A percentile compares a stretch with the other conserved stretches of the same genome.
Evolutionary conservation across 2,329 filamentous ascomycete species (phyloP).

Genomic region (Ilyonectria robusta): DNA sequence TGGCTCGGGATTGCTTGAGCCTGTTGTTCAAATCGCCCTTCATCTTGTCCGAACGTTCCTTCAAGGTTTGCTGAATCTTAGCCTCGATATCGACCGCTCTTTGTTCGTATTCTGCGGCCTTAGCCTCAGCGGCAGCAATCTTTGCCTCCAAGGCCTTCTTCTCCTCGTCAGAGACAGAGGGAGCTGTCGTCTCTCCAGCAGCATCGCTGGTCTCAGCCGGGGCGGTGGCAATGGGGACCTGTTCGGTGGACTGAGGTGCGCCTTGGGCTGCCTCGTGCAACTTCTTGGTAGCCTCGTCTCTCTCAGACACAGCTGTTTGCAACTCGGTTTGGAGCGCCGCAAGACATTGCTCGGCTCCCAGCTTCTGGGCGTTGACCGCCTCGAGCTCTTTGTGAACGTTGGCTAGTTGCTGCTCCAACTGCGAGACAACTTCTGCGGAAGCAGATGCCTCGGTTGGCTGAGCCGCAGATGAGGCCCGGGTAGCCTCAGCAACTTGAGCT

Average conservation of each 20-base stretch:
- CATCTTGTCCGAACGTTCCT: slow-evolving; percentile 78
- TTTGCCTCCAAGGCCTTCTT: slow-evolving; percentile 74
- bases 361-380: slow-evolving; percentile 76
- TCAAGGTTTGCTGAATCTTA: slow-evolving; percentile 71
- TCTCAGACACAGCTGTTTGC: slow-evolving; percentile 71
- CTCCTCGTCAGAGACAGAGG: slow-evolving; percentile 67
- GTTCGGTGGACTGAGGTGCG: slow-evolving; percentile 50
- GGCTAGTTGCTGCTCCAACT: slow-evolving; percentile 65
- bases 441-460: slow-evolving; percentile 54
- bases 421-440: slow-evolving; percentile 62
- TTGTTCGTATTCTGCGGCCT: slow-evolving; percentile 74
- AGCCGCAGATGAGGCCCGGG: slow-evolving; percentile 56
- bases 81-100: slow-evolving; percentile 77
- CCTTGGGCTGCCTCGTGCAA: slow-evolving; percentile 56
- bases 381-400: slow-evolving; percentile 74
- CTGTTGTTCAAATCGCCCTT: slow-evolving; percentile 78
- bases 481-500: slow-evolving; percentile 53
- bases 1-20: slow-evolving; percentile 74
- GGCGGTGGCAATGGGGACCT: slow-evolving; percentile 24
- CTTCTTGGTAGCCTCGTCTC: slow-evolving; percentile 70
- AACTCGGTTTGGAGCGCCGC: slow-evolving; percentile 71
- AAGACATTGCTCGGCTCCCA: slow-evolving; percentile 75
- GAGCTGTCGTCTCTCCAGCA: slow-evolving; percentile 30
- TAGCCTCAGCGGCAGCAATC: slow-evolving; percentile 72
- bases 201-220: slow-evolving; percentile 35